Evolutionary conservation across 352 stramenopile genomes (phyloP).

Genomic region (Pilasporangium apinafurcum): DNA sequence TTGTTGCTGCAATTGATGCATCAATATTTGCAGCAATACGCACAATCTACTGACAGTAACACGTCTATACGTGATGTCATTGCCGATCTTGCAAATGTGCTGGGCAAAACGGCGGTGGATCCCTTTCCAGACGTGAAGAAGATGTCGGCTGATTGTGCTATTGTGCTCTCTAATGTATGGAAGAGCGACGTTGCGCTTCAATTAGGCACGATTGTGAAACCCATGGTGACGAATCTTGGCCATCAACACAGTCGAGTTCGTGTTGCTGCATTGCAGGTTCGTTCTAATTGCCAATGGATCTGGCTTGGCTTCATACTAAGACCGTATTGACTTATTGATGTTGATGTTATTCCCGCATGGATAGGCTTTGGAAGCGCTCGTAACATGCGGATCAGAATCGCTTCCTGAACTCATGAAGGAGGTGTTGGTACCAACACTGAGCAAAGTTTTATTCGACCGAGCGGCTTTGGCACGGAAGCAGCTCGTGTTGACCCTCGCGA

Average conservation of each 20-base stretch:
- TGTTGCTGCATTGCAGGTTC: constrained; percentile 56
- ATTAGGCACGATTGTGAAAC: constrained; percentile 56
- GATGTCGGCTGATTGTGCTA: constrained; percentile 51
- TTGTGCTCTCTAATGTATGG: constrained; percentile 49
- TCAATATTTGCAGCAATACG: constrained; percentile 48
- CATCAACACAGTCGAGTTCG: constrained; percentile 83
- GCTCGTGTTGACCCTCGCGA: constrained; percentile 39
- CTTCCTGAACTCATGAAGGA: constrained; percentile 76
- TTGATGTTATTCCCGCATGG: neutral
- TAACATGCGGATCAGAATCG: constrained; percentile 61
- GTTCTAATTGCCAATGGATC: neutral
- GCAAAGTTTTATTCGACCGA: constrained; percentile 67
- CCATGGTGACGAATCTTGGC: constrained; percentile 59
- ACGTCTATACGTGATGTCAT: constrained; percentile 48
- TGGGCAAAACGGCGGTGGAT: constrained; percentile 70
- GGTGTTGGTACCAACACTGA: constrained; percentile 51
- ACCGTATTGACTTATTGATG: neutral
- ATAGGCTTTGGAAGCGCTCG: constrained; percentile 52
- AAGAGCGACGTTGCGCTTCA: constrained; percentile 54
- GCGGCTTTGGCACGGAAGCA: constrained; percentile 67
- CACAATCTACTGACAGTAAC: constrained; percentile 3
- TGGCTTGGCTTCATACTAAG: neutral
- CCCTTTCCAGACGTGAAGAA: constrained; percentile 83
- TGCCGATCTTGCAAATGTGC: constrained; percentile 49
- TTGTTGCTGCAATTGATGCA: constrained; percentile 55